Evolutionary conservation across 1,284 basidiomycete species (phyloP).

Genomic region (Cystobasidiaceae sp.): DNA sequence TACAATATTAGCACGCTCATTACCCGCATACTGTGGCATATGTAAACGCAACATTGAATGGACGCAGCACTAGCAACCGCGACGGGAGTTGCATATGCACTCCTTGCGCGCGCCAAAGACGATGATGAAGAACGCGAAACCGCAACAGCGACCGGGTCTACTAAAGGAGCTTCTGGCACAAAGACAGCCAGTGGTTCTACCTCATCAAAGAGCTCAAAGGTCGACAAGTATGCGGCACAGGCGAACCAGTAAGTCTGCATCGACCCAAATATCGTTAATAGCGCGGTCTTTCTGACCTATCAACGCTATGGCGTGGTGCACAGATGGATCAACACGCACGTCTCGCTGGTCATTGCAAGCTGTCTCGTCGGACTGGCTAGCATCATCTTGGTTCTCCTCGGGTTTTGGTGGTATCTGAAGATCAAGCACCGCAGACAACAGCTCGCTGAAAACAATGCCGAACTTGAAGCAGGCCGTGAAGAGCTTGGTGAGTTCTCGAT

Average conservation of each 20-base stretch:
- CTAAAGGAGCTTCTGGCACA: too few species aligned
- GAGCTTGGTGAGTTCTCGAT: background rate
- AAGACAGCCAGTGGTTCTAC: too few species aligned
- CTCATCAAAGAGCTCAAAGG: background rate
- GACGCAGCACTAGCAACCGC: background rate
- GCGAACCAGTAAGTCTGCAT: background rate
- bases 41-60: background rate
- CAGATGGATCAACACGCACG: slow-evolving; percentile 13
- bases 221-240: background rate
- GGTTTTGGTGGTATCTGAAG: slow-evolving; percentile 13
- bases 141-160: background rate
- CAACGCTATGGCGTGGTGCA: background rate
- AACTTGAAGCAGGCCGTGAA: background rate
- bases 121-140: background rate
- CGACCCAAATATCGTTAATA: background rate
- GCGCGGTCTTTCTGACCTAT: background rate
- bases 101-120: background rate
- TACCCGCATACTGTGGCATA: background rate
- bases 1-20: background rate
- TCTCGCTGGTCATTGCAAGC: background rate
- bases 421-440: background rate
- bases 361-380: background rate
- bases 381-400: slow-evolving; percentile 9
- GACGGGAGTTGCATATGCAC: background rate
- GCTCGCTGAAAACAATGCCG: background rate